Evolutionary conservation across 768 basidiomycete genomes (phyloP).

Genomic region (Candolleomyces efflorescens): DNA sequence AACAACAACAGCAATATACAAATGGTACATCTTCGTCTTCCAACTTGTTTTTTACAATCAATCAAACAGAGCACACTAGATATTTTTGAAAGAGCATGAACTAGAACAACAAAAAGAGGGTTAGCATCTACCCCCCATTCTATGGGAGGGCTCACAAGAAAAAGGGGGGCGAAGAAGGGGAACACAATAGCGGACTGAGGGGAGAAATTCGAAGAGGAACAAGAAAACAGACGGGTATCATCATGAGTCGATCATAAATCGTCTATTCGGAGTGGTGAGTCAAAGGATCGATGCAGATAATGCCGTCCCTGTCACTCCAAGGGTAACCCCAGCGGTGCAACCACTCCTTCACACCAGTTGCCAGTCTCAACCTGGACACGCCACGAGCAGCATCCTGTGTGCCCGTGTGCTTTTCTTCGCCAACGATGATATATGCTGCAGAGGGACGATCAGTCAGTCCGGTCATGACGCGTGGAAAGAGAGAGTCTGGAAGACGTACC

Average conservation of each 20-base stretch:
- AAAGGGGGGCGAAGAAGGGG: too few relatives aligned
- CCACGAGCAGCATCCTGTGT: slow-evolving; percentile 83
- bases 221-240: not conserved
- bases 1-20: too few relatives aligned
- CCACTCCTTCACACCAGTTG: slow-evolving; percentile 86
- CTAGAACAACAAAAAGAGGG: too few relatives aligned
- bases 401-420: slow-evolving; percentile 95
- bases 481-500: slow-evolving; percentile 39
- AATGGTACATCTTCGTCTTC: too few relatives aligned
- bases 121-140: too few relatives aligned
- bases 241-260: not conserved
- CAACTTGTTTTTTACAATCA: too few relatives aligned
- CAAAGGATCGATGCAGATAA: slow-evolving; percentile 83
- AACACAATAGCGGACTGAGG: not conserved
- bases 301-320: slow-evolving; percentile 90
- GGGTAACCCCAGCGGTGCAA: slow-evolving; percentile 94
- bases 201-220: not conserved
- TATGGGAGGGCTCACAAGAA: too few relatives aligned
- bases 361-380: slow-evolving; percentile 77
- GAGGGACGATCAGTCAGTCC: not conserved
- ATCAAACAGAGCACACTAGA: too few relatives aligned
- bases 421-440: slow-evolving; percentile 79
- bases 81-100: too few relatives aligned
- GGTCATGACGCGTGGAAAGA: slow-evolving; percentile 2
- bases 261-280: slow-evolving; percentile 44